Percentiles rank a stretch among this genome's conserved stretches.
phyloP scores from a whole-genome alignment of 768 basidiomycete species.

The Pleurotus tuber-regium region DNA sequence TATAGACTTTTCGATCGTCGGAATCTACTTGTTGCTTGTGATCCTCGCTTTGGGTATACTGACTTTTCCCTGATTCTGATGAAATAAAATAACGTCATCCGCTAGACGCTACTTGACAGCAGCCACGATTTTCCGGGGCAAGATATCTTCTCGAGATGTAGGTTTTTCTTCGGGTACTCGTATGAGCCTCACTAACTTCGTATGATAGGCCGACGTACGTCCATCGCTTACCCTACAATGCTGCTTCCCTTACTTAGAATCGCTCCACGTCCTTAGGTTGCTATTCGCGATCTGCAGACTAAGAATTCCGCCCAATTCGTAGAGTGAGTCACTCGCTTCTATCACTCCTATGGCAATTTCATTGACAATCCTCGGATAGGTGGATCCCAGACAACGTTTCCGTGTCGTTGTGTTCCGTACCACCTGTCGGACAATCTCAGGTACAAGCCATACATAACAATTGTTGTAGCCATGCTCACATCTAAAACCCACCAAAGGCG shows the following conservation, averaged over 20 bases:
- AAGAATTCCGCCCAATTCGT: slow-evolving; percentile 78
- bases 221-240: slow-evolving; percentile 10
- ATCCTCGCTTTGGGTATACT: slow-evolving; percentile 72
- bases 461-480: too few relatives aligned
- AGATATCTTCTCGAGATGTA: slow-evolving; percentile 79
- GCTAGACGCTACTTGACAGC: slow-evolving; percentile 81
- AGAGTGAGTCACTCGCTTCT: slow-evolving; percentile 49
- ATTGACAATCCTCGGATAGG: slow-evolving; percentile 32
- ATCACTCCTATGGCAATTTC: background rate
- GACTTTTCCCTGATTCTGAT: background rate
- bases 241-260: slow-evolving; percentile 14
- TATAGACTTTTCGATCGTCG: slow-evolving; percentile 73
- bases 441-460: too few relatives aligned
- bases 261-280: slow-evolving; percentile 41
- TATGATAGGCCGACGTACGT: slow-evolving; percentile 52
- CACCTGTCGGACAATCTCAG: slow-evolving; percentile 76
- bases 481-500: slow-evolving; percentile 51
- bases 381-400: slow-evolving; percentile 94
- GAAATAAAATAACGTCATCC: background rate
- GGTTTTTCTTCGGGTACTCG: slow-evolving; percentile 23
- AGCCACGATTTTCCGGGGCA: slow-evolving; percentile 84
- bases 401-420: slow-evolving; percentile 77
- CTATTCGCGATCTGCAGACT: slow-evolving; percentile 70
- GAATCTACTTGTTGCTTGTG: slow-evolving; percentile 80
- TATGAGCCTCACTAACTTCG: slow-evolving; percentile 32